Base-by-base conservation (phyloP, 495 filamentous ascomycete genomes). In the Parathielavia hyrcaniae region DNA sequence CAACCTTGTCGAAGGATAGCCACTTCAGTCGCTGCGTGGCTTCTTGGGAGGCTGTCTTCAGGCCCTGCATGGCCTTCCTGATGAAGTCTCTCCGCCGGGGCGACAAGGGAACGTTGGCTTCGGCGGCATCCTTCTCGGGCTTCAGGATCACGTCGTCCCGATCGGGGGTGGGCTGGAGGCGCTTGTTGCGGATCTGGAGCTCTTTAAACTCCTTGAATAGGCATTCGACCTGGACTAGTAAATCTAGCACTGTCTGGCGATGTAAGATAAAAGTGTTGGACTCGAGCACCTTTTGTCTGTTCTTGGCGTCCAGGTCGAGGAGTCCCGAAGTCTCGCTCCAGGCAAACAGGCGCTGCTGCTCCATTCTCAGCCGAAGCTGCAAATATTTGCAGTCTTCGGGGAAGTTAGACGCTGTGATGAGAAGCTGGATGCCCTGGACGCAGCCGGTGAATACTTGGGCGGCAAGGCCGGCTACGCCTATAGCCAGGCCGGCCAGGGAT, bases 301-400 rank as follows among this genome's bases (percentile, higher is more conserved):
- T 56, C 19, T 68, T 65, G 34, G 51, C 55, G 49, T 77, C 66
- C 1, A 73, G 52, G 32, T 74, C 73, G 12, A 77, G 59, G 32
- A 76, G 61, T 10, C 74, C 74, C 26, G 72, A 75, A 7, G 74
- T 73, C 57, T 77, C 73, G 61, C 73, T 74, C 74, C 73, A 77
- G 20, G 74, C 73, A 59, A 76, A 76, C 26, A 77, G 63, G 7
- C 74, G 64, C 63, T 77, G 73, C 55, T 77, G 73, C 58, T 77
- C 74, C 71, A 76, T 72, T 36, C 72, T 68, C 19, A 76, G 55
- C 1, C 74, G 63, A 41, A 77, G 49, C 40, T 76, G 75, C 40
- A 76, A 67, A 55, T 77, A 76, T 47, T 64, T 66, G 53, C 65
- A 74, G 54, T 74, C 72, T 17, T 76, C 69, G n/a, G 71, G 71